Conservation (phyloP, 495 filamentous ascomycete genomes). For the Lophium mytilinum region DNA sequence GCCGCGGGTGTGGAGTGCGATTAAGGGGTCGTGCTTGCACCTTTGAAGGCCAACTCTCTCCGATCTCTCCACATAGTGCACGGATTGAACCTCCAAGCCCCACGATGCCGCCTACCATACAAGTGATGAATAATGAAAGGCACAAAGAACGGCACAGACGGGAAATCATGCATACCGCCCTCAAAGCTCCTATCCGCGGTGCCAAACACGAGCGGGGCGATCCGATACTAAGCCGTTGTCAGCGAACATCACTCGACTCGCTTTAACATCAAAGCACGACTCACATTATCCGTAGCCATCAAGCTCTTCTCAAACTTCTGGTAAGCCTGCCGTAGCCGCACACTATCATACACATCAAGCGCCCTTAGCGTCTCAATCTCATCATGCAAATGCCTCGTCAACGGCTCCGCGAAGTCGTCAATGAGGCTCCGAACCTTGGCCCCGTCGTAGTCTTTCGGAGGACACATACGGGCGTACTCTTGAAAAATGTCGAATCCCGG, state of each 20-base stretch:
- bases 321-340: constrained; percentile 21
- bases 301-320: constrained; percentile 18
- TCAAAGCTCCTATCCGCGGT: constrained; percentile 28
- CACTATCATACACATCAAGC: constrained; percentile 27
- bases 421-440: background rate
- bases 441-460: background rate
- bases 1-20: too few relatives aligned
- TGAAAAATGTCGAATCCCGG: background rate
- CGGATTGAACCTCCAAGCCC: constrained; percentile 30
- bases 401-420: constrained; percentile 4
- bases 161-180: constrained; percentile 29
- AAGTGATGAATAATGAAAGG: constrained; percentile 27
- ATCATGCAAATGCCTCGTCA: constrained; percentile 4
- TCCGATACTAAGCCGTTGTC: constrained; percentile 24
- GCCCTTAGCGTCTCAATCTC: constrained; percentile 14
- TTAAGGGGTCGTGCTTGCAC: background rate
- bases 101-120: constrained; percentile 25
- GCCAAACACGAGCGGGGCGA: constrained; percentile 29
- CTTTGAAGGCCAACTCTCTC: constrained; percentile 9
- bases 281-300: constrained; percentile 19
- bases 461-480: background rate
- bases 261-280: background rate
- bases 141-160: constrained; percentile 28
- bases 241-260: constrained; percentile 7
- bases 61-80: constrained; percentile 26